Evolutionary conservation across 1,284 basidiomycete species (phyloP).

Genomic region (Singerocomus inundabilis): DNA sequence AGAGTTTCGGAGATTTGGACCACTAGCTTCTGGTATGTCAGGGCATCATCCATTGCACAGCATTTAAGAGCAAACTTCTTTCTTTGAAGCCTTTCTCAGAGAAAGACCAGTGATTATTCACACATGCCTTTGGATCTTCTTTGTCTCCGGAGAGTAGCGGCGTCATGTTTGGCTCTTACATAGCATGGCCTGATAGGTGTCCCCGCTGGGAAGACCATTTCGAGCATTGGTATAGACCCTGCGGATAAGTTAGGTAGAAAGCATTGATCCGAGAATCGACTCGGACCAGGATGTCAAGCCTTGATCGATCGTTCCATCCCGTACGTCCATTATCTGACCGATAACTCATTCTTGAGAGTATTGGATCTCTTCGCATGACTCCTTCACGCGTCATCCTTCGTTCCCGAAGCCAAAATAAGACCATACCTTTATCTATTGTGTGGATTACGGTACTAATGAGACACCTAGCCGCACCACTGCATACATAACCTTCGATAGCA

Average conservation of each 20-base stretch:
- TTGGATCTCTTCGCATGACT: too few relatives aligned
- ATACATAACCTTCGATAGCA: too few relatives aligned
- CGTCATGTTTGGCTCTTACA: slow-evolving; percentile 38
- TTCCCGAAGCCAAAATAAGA: too few relatives aligned
- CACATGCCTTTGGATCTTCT: slow-evolving; percentile 34
- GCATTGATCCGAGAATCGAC: too few relatives aligned
- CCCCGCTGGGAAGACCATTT: not conserved
- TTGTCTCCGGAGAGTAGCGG: slow-evolving; percentile 39
- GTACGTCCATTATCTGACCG: too few relatives aligned
- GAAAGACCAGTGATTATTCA: slow-evolving; percentile 36
- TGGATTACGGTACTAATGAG: too few relatives aligned
- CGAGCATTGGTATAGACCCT: not conserved
- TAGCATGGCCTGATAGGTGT: slow-evolving; percentile 10
- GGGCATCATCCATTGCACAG: slow-evolving; percentile 10
- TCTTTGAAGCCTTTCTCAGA: slow-evolving; percentile 39
- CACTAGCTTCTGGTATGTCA: slow-evolving; percentile 42
- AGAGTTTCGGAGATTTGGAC: slow-evolving; percentile 39
- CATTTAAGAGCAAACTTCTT: not conserved
- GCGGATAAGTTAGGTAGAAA: not conserved
- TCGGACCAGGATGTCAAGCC: too few relatives aligned
- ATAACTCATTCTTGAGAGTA: too few relatives aligned
- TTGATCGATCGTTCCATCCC: too few relatives aligned
- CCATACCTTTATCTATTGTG: too few relatives aligned
- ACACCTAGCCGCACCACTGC: too few relatives aligned
- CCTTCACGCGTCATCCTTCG: too few relatives aligned